Evolutionary conservation across 164 flowering plant species (phyloP), one percentile per base, ranked within the genome.

Genomic region (Vitis rotundifolia): DNA sequence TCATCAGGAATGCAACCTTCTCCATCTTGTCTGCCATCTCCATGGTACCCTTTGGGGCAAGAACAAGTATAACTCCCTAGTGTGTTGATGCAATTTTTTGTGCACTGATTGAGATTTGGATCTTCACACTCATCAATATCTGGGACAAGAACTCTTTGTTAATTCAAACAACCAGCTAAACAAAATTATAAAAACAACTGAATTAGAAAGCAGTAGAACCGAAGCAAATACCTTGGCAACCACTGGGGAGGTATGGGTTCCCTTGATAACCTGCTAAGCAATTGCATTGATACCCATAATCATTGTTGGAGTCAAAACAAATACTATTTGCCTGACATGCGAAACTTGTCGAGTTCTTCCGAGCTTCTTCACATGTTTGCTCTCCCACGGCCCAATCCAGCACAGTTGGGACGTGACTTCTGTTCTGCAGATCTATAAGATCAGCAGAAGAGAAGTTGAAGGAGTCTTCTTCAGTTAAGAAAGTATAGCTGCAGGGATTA

Each of bases 171-270:
- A 22, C 14, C n/a, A 16, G 29, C n/a, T 18, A 14, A 47, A 31
- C 7, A 29, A 16, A 22, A 28, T 2, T 18, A 19, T 63, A 28
- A 59, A 66, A 5, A 59, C 16, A 60, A 22, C 31, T 47, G 22
- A 29, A 56, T 12, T 15, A 11, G 63, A 8, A 31, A 56, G 9
- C 15, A 62, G 5, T 11, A 62, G 11, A 49, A 37, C 3, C 3
- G 6, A 29, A 54, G 3, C 5, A 57, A 10, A 48, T 67, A 82
- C 85, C 79, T 67, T 51, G 55, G 66, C 85, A 82, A 0, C 81
- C 88, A 55, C 68, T 9, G 3, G 68, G 69, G 49, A 81, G 68
- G 65, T 89, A 89, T 1, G 93, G 91, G 61, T 89, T 89, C 16
- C 91, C 91, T 47, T 71, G 11, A 55, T 71, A 89, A 7, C 91